Base-by-base conservation (phyloP, 371 early-diverging fungal genomes). In the Dichotomocladium elegans region DNA sequence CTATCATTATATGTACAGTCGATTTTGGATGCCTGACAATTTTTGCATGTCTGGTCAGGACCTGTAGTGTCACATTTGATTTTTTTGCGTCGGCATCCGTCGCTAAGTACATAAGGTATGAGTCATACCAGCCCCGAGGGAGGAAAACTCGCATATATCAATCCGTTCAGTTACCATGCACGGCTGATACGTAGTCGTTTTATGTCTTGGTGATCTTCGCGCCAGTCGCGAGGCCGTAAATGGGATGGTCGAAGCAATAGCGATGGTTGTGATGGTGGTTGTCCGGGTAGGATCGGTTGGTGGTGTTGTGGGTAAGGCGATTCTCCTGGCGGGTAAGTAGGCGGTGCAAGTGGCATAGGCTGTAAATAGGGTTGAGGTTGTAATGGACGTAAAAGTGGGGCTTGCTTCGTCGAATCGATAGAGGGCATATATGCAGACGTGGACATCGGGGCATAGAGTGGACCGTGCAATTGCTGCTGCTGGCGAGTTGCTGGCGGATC, bases 101-200 rank as follows among this genome's bases (percentile, higher is more conserved):
- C 66, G 35, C 66, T 61, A 28, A 37, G 14, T 37, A 37, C n/a
- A 48, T 31, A 33, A n/a, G 14, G 14, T 27, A 34, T 47, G 11
- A 43, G 22, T 26, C 24, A 31, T 47, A n/a, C n/a, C n/a, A n/a
- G n/a, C n/a, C n/a, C 26, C 25, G 17, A 8, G 9, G 41, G 19
- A 12, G n/a, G n/a, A n/a, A n/a, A n/a, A n/a, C n/a, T n/a, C 24
- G 14, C 17, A 19, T 41, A 14, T 41, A 7, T 41, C 41, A 9
- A n/a, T n/a, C n/a, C 3, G 45, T 49, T 4, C 28, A 10, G 30
- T 57, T 60, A 75, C 76, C 76, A 75, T 43, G 76, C 76, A 55
- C 76, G 42, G 30, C 67, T 75, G 3, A 72, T 68, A 41, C 76
- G 61, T 24, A 63, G 62, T 26, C 76, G 60, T 56, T 67, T 64